Base-by-base conservation (phyloP, 2,329 filamentous ascomycete genomes). In the Dryadomyces sulphureus region DNA sequence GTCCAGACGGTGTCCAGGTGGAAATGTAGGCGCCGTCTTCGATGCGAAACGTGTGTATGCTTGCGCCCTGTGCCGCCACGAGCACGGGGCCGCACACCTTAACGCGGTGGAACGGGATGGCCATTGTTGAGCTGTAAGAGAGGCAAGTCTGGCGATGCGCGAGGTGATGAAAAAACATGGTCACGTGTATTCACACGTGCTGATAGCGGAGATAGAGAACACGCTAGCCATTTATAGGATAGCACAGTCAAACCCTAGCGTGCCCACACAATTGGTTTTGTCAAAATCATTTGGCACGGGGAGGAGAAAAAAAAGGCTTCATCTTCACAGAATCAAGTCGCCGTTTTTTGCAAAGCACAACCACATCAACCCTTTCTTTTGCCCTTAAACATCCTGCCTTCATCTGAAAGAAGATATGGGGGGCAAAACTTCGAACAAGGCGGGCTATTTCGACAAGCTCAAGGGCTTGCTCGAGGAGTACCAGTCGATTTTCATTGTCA, bases 341-440 rank as follows among this genome's bases (percentile, higher is more conserved):
- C 38, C 21, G 34, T 45, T 41, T 47, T 36, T 46, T 24, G 30
- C 44, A n/a, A 24, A 24, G 16, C 32, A 41, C 45, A 20, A 25
- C 44, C 34, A 49, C 45, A 38, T 45, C 47, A 48, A 46, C 2
- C 11, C 41, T 42, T 38, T 47, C 47, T 46, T 64, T 72, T 74
- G 79, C 82, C 88, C 89, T 94, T 89, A 94, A 94, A 94, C 69
- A 94, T 85, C 88, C 88, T 93, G 79, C 84, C 86, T 92, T 92
- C 86, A 87, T 50, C 51, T 63, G 75, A 72, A 93, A 93, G 86
- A 87, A 93, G 84, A 87, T 78, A 94, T 94, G 89, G 89, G 88
- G 88, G 89, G 86, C 88, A 95, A 86, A 77, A 77, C 84, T 21
- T 40, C 45, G 64, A 89, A 82, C 81, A 98, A 96, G 81, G 79